Evolutionary conservation across 2,329 filamentous ascomycete genomes (phyloP), one percentile per base, ranked within the genome.

Genomic region (Claviceps fusiformis): DNA sequence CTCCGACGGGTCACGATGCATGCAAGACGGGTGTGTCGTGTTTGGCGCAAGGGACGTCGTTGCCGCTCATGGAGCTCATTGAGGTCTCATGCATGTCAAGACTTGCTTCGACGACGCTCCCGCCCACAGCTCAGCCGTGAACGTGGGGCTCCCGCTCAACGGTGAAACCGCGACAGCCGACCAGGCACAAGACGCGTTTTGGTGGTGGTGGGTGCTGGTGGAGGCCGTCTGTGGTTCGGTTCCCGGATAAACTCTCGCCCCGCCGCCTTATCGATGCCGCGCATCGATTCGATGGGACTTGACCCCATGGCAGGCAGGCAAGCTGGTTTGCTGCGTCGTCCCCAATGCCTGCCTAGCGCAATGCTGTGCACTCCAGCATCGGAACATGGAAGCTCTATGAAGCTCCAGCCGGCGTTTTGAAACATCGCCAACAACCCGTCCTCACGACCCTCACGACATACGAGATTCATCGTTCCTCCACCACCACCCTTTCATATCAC

Each of bases 261-360:
- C 54, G 49, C 15, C 43, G 10, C n/a, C 5, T 2, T 33, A 33
- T 33, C 33, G 33, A 33, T 7, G 35, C 35, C 35, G 35, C 35
- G 1, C 11, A 37, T 37, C 35, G 35, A 37, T 37, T 7, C 9
- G 35, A 37, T 10, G 9, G 8, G 35, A 37, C 35, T 24, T 24
- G 35, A 37, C 35, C 5, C 8, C 35, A 37, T 37, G 35, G 35
- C 35, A 10, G 35, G 35, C 35, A 13, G 35, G 9, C 35, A 10
- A 31, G n/a, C 47, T 39, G 48, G 31, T 13, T 37, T 37, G 35
- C 35, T 37, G 35, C 35, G 35, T 37, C 35, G 35, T 9, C 35
- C 35, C 35, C 35, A 37, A 11, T 9, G 35, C 66, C 70, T 72
- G 70, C 57, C 57, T 56, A 53, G 54, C 52, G 24, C 24, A 24